Conservation (phyloP, 805 yeast genomes). For the Kodamaea laetipori region DNA sequence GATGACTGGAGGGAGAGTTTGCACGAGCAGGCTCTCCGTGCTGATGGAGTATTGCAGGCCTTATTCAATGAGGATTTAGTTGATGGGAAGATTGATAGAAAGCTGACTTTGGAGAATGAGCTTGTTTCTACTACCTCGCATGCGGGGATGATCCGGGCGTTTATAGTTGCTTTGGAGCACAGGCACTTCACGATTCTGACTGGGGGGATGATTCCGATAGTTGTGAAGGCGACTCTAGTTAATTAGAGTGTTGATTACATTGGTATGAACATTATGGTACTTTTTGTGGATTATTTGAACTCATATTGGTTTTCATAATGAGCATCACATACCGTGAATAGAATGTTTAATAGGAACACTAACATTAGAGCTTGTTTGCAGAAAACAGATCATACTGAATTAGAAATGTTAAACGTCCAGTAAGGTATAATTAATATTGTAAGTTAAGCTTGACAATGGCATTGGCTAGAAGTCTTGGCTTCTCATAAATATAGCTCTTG, state of each 20-base stretch:
- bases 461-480: too few species aligned
- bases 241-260: not conserved
- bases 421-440: too few species aligned
- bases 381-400: too few species aligned
- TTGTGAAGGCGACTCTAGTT: constrained; percentile 45
- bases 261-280: not conserved
- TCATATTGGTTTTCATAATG: too few species aligned
- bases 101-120: constrained; percentile 22
- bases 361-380: too few species aligned
- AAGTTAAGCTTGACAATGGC: too few species aligned
- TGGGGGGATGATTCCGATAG: constrained; percentile 63
- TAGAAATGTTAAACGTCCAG: too few species aligned
- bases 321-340: too few species aligned
- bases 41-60: constrained; percentile 44
- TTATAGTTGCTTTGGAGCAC: constrained; percentile 53
- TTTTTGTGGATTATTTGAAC: too few species aligned
- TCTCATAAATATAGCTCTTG: too few species aligned
- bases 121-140: constrained; percentile 56
- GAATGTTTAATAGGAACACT: too few species aligned
- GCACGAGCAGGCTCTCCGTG: constrained; percentile 51
- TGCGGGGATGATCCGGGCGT: constrained; percentile 58
- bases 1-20: constrained; percentile 51
- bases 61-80: constrained; percentile 28
- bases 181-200: constrained; percentile 60
- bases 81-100: constrained; percentile 21